Base-by-base conservation (phyloP, 1,284 basidiomycete genomes). In the Melampsora americana region DNA sequence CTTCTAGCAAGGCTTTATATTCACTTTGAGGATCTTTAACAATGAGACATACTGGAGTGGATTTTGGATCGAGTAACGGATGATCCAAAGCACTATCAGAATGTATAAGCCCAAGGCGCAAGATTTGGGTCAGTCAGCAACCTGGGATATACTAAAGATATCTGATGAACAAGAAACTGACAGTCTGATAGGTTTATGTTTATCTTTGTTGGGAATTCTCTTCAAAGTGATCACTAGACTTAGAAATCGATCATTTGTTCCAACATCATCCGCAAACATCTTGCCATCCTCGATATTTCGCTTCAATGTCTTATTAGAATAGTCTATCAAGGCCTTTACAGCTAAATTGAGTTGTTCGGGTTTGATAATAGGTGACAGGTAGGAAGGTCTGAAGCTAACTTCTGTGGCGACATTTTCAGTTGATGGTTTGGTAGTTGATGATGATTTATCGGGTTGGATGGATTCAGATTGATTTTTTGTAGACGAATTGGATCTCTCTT, bases 11-110 rank as follows among this genome's bases (percentile, higher is more conserved):
- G 82, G 96, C 92, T 84, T 98, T 98, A 87, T 96, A 98, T 82
- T 93, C 87, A 72, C 95, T 85, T 82, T 98, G 95, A 9, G 96
- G 95, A 83, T 96, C 93, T 84, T 98, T 98, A 69, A 90, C 91
- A 82, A 99, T 89, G 70, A 99, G 86, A 83, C 95, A 98, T 67
- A 98, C 87, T 18, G 89, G 84, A 4, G 89, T 89, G 12, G 87
- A 88, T 72, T 89, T 88, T 18, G 90, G 93, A 85, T 91, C 93
- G 81, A 91, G 88, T 78, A 92, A 85, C 1, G 95, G 90, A 83
- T 95, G 87, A 56, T 87, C 88, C 65, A 97, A 86, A 32, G 90
- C 88, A 78, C 92, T 93, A 42, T 6, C 48, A 66, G 11, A 42
- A 42, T 42, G 39, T 9, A 9, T 11, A 42, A 42, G 1, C 4